A percentile compares a stretch with the other conserved stretches of the same genome.
These are phyloP conservation scores for Pestalotiopsis fici DNA, from an alignment of 2,329 filamentous ascomycete species.

Conservation along the genomic window DNA sequence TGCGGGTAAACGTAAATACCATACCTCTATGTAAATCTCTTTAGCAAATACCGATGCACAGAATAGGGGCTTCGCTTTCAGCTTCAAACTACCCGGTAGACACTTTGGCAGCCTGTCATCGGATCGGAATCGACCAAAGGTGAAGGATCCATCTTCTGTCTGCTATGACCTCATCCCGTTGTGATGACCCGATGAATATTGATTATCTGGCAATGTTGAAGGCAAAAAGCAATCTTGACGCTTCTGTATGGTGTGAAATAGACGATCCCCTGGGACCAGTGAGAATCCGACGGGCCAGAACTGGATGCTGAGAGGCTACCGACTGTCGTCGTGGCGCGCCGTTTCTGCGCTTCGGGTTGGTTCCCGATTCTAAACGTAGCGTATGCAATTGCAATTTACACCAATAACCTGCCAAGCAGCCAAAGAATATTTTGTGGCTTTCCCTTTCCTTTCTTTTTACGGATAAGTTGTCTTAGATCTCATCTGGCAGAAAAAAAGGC, in stretches of 20 bases:
- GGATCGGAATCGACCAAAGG: neutral
- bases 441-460: neutral
- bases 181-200: neutral
- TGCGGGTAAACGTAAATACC: too few relatives aligned
- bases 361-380: neutral
- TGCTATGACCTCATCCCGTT: neutral
- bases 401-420: neutral
- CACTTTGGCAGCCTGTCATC: neutral
- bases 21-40: too few relatives aligned
- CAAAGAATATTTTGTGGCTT: neutral
- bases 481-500: too few relatives aligned
- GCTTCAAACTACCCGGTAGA: neutral
- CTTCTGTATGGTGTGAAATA: constrained; percentile 2
- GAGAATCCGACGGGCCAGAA: neutral
- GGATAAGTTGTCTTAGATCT: too few relatives aligned
- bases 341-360: neutral
- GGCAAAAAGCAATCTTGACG: neutral
- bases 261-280: neutral
- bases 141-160: neutral
- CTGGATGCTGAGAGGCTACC: constrained; percentile 4
- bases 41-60: neutral
- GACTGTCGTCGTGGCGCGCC: neutral
- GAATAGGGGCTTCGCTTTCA: neutral
- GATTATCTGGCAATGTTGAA: neutral
- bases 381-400: neutral